Conservation (phyloP, 768 basidiomycete species). For the Phanerodontia chrysosporium region DNA sequence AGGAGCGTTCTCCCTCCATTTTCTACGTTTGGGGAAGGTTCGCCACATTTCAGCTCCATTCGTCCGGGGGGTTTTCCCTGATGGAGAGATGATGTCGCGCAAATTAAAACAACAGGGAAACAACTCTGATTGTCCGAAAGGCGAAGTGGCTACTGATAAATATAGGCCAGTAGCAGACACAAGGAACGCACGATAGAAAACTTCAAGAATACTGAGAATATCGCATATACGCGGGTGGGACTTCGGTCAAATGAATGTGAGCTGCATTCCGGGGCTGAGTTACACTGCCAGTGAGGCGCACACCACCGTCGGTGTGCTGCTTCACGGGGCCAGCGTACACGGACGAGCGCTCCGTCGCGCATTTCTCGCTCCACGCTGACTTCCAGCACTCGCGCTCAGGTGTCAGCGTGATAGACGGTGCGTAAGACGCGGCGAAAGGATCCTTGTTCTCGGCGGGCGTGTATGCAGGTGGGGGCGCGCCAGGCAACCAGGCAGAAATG, state of each 20-base stretch:
- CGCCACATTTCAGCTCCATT: too few relatives aligned
- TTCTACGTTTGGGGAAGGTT: too few relatives aligned
- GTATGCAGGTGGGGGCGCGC: neutral
- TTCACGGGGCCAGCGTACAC: neutral
- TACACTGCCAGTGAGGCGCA: neutral
- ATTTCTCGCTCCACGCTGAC: neutral
- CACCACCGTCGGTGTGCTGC: neutral
- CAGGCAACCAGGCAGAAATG: neutral
- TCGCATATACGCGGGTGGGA: neutral
- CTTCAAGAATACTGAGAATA: neutral
- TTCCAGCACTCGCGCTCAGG: neutral
- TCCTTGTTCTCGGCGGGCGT: neutral
- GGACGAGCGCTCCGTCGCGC: neutral
- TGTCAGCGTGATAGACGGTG: neutral
- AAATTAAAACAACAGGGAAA: too few relatives aligned
- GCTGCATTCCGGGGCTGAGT: neutral
- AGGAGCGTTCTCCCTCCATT: too few relatives aligned
- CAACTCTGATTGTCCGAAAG: too few relatives aligned
- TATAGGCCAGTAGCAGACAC: too few relatives aligned
- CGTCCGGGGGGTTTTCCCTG: too few relatives aligned
- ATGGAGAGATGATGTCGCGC: too few relatives aligned
- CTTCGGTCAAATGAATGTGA: neutral
- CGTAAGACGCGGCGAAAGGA: neutral
- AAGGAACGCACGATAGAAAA: too few relatives aligned
- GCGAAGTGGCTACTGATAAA: too few relatives aligned